Evolutionary conservation across 192 early-diverging fungal genomes (phyloP), one percentile per base, ranked within the genome.

Genomic region (Umbelopsis ramanniana): DNA sequence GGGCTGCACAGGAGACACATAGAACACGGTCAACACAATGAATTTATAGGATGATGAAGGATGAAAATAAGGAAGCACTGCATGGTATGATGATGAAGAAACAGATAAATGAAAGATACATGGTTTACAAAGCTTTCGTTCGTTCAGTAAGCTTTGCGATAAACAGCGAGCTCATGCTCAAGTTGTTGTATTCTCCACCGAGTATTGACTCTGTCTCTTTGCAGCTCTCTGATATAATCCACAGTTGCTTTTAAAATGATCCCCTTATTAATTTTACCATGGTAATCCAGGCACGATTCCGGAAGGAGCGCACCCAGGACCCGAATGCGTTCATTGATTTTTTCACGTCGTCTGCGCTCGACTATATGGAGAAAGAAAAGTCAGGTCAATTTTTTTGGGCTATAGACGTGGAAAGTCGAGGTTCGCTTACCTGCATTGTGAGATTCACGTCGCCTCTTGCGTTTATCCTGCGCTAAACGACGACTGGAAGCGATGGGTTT

Each of bases 301-400:
- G 97, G 97, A 50, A 98, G 83, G 55, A 98, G 79, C 6, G 86
- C 84, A 23, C 86, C 57, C 11, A 98, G 84, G 74, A 97, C 96
- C 75, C 90, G 93, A 75, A 98, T 98, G 74, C 93, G 95, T 81
- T 97, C 96, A 81, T 98, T 98, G 83, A 98, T 98, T 82, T 97
- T 95, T 77, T 98, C 97, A 66, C 96, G 89, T 47, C 97, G 84
- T 66, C 97, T 89, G 63, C 96, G 86, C 79, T 98, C 97, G 33
- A 98, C 97, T 88, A 74, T 6, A 37, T 33, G 33, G 10, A 15
- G 54, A 22, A n/a, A n/a, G 45, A 29, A 46, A 48, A 37, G 52
- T 11, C n/a, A n/a, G n/a, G n/a, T n/a, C n/a, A n/a, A n/a, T 55
- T 40, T 63, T 15, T 29, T 35, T 17, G 29, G n/a, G n/a, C n/a